Conservation (phyloP, 495 filamentous ascomycete genomes). For the Lineolata rhizophorae region DNA sequence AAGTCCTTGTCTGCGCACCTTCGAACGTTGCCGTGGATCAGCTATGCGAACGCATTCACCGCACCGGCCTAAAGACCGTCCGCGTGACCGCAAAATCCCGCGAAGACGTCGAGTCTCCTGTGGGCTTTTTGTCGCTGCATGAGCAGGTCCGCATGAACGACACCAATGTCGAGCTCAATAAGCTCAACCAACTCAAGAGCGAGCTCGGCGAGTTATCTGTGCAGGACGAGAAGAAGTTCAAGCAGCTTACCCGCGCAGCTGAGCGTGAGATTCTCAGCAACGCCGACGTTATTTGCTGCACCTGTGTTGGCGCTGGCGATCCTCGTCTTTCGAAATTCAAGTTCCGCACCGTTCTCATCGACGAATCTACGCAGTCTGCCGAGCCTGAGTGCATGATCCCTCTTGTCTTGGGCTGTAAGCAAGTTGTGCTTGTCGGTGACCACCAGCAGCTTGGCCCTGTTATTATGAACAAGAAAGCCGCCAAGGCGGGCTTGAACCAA, state of each 20-base stretch:
- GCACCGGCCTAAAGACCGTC: conserved; percentile 88
- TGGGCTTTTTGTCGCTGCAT: conserved; percentile 84
- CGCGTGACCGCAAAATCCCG: conserved; percentile 94
- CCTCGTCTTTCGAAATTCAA: conserved; percentile 89
- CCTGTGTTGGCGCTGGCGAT: conserved; percentile 93
- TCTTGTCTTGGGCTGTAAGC: conserved; percentile 90
- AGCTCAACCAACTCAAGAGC: conserved; percentile 75
- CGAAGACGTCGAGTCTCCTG: conserved; percentile 93
- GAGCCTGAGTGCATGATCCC: conserved; percentile 99
- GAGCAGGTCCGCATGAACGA: conserved; percentile 96
- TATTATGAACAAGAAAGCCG: conserved; percentile 99
- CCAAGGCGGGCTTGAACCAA: conserved; percentile 92
- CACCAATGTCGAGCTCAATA: conserved; percentile 78
- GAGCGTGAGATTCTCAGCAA: conserved; percentile 92
- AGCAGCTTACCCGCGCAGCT: conserved; percentile 76
- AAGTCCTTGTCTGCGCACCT: conserved; percentile 88
- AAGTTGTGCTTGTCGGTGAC: conserved; percentile 92
- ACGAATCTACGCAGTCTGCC: conserved; percentile 96
- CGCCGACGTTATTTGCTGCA: conserved; percentile 97
- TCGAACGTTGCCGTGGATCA: conserved; percentile 99
- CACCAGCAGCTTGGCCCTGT: conserved; percentile 97
- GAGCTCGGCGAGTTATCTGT: conserved; percentile 84
- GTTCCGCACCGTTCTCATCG: conserved; percentile 93
- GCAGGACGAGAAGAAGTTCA: conserved; percentile 96
- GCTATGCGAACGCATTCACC: conserved; percentile 91